These are phyloP conservation scores for Leptographium lundbergii DNA, from an alignment of 2,329 filamentous ascomycete species.

Conservation along the genomic window DNA sequence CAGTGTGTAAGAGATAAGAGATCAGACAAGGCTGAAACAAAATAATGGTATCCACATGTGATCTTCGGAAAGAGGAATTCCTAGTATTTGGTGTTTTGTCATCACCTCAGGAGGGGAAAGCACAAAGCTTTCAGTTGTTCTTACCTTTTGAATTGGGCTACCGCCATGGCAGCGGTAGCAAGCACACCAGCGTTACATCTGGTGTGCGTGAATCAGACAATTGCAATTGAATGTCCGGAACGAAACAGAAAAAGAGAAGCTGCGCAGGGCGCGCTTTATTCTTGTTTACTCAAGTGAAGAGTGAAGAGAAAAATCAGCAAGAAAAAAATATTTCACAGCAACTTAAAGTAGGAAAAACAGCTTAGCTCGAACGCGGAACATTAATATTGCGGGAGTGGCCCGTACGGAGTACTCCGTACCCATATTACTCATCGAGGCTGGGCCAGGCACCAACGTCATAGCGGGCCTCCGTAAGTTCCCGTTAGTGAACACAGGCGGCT, in stretches of 20 bases:
- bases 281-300: not conserved
- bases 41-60: conserved; percentile 43
- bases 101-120: conserved; percentile 33
- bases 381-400: not conserved
- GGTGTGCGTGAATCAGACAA: no score
- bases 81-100: conserved; percentile 45
- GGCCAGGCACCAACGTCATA: not conserved
- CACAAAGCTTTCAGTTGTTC: conserved; percentile 13
- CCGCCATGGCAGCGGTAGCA: not conserved
- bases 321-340: not conserved
- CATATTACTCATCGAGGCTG: not conserved
- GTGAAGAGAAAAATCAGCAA: not conserved
- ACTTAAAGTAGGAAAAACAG: not conserved
- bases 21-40: conserved; percentile 60
- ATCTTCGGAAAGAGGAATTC: conserved; percentile 58
- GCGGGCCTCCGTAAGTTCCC: not conserved
- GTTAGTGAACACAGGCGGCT: not conserved
- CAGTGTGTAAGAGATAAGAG: conserved; percentile 17
- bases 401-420: not conserved
- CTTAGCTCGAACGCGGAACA: not conserved
- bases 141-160: conserved; percentile 30
- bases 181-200: not conserved
- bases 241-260: not conserved
- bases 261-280: not conserved
- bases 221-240: no score